phyloP scores from a whole-genome alignment of 1,284 basidiomycete species.

The Fereydounia khargensis region DNA sequence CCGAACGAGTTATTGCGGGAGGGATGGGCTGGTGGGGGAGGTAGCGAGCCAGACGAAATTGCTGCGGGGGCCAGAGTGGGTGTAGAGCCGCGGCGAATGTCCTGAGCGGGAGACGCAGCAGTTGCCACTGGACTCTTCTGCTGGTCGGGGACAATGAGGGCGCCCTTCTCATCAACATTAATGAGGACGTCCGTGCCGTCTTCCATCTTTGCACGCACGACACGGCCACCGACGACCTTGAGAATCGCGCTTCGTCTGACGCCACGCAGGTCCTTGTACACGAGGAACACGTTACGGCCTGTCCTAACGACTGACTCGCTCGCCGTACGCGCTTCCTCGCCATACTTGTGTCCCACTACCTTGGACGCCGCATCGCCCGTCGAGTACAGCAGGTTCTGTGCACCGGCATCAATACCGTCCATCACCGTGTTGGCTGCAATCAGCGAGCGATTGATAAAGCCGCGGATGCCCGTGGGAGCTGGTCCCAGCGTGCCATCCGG shows the following conservation, averaged over 20 bases:
- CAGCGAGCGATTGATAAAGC: constrained; percentile 51
- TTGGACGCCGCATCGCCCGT: constrained; percentile 45
- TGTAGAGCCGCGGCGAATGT: no score
- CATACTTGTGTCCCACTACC: constrained; percentile 56
- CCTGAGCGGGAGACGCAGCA: no score
- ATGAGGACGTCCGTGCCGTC: constrained; percentile 22
- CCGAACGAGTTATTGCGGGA: no score
- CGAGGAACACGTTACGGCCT: constrained; percentile 46
- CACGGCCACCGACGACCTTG: constrained; percentile 43
- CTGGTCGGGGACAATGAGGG: no score
- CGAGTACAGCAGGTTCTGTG: constrained; percentile 39
- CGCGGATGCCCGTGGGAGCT: constrained; percentile 46
- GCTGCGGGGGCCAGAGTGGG: no score
- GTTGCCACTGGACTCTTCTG: no score
- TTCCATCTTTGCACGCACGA: constrained; percentile 19
- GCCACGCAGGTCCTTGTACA: constrained; percentile 54
- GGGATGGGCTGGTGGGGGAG: no score
- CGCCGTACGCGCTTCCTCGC: constrained; percentile 50
- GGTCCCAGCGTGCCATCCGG: constrained; percentile 21
- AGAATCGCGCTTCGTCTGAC: constrained; percentile 49
- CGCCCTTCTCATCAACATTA: constrained; percentile 24
- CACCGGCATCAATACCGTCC: constrained; percentile 54
- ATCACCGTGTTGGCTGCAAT: constrained; percentile 54
- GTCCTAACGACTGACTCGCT: constrained; percentile 42
- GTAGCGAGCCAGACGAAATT: no score